A percentile compares a stretch with the other conserved stretches of the same genome.
Conservation (phyloP, 305 asterid genomes). For the Solanum hybrid region DNA sequence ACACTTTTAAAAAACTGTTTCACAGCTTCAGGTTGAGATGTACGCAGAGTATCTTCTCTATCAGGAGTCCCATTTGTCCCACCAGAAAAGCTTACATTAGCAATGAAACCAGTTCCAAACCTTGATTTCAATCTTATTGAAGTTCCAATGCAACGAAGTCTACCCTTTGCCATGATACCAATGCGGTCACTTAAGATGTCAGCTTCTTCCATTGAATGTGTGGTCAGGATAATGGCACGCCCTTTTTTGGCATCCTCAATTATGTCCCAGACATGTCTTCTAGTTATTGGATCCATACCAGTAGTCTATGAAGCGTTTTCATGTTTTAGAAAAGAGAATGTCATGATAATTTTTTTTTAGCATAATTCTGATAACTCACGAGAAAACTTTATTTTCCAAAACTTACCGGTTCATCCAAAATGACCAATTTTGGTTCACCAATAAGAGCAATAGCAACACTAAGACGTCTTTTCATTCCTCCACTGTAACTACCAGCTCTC, state of each 20-base stretch:
- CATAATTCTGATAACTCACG: background rate
- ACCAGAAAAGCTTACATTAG: conserved; percentile 60
- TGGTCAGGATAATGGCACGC: conserved; percentile 82
- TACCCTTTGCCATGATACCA: conserved; percentile 96
- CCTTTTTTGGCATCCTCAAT: conserved; percentile 84
- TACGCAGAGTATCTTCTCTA: conserved; percentile 23
- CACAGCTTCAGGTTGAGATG: conserved; percentile 49
- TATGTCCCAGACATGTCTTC: conserved; percentile 93
- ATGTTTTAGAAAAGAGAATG: background rate
- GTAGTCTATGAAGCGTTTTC: conserved; percentile 49
- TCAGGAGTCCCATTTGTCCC: conserved; percentile 26
- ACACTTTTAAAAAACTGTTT: conserved; percentile 71
- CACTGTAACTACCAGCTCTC: conserved; percentile 81
- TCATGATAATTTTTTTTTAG: background rate
- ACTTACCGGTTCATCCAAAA: conserved; percentile 90
- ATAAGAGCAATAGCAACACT: conserved; percentile 93
- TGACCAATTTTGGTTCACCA: conserved; percentile 86
- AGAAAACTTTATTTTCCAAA: background rate
- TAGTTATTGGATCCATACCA: conserved; percentile 94
- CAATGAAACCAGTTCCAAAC: conserved; percentile 77
- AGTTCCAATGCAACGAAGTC: conserved; percentile 94
- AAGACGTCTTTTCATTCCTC: conserved; percentile 94
- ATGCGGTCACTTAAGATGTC: conserved; percentile 88
- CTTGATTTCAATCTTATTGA: conserved; percentile 76
- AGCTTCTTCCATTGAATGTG: conserved; percentile 99